phyloP scores from a whole-genome alignment of 495 filamentous ascomycete genomes.

The Hypoxylon rickii region DNA sequence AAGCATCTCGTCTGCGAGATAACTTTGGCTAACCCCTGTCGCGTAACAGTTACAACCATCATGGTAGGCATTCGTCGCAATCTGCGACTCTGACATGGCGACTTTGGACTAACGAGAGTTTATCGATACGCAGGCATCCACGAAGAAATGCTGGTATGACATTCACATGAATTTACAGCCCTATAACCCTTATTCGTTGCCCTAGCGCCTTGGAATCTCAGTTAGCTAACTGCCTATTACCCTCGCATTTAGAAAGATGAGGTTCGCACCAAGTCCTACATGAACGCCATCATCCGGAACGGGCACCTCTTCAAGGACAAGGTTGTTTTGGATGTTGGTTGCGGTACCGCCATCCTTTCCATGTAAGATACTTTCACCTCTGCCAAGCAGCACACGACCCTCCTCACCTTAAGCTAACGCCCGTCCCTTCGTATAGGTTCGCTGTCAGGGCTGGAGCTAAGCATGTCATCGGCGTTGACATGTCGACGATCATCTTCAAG shows the following conservation, averaged over 20 bases:
- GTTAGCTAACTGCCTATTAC: slow-evolving; percentile 23
- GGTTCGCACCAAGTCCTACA: slow-evolving; percentile 92
- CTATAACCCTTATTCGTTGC: not conserved
- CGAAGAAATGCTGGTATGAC: slow-evolving; percentile 95
- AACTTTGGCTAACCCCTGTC: slow-evolving; percentile 41
- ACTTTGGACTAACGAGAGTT: slow-evolving; percentile 38
- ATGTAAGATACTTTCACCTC: slow-evolving; percentile 56
- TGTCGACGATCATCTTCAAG: slow-evolving; percentile 89
- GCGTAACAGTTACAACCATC: slow-evolving; percentile 81
- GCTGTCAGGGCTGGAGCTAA: slow-evolving; percentile 87
- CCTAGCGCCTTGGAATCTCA: slow-evolving; percentile 5
- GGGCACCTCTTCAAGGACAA: slow-evolving; percentile 90
- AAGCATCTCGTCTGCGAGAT: not conserved
- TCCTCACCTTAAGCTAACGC: slow-evolving; percentile 18
- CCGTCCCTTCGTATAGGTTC: slow-evolving; percentile 56
- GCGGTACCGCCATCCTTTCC: slow-evolving; percentile 89
- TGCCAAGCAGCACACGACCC: too few species aligned
- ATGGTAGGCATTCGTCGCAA: slow-evolving; percentile 64
- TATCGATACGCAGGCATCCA: slow-evolving; percentile 71
- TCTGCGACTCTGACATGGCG: slow-evolving; percentile 1
- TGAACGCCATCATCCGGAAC: slow-evolving; percentile 94
- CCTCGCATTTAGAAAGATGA: slow-evolving; percentile 80
- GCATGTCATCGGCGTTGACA: slow-evolving; percentile 90
- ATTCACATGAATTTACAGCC: not conserved
- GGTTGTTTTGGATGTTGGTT: slow-evolving; percentile 90